Evolutionary conservation across 192 early-diverging fungal genomes (phyloP).

Genomic region (Coemansia umbellata): DNA sequence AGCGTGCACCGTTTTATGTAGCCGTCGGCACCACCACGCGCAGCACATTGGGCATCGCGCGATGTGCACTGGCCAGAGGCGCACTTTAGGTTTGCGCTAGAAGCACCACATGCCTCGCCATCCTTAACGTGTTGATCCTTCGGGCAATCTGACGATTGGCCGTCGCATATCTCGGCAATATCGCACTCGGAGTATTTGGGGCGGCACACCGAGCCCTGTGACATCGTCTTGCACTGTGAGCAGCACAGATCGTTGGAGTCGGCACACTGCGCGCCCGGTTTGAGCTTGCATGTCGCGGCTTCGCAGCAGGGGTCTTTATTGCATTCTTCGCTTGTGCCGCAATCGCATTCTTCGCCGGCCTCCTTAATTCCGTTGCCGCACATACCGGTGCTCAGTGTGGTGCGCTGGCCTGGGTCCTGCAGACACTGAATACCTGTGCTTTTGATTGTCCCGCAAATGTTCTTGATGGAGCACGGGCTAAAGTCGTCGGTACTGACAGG

Average conservation of each 20-base stretch:
- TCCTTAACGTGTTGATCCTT: conserved; percentile 61
- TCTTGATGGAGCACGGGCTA: conserved; percentile 61
- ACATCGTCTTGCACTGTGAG: conserved; percentile 58
- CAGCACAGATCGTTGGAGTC: conserved; percentile 87
- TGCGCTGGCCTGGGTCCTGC: conserved; percentile 39
- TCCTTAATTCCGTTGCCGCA: conserved; percentile 95
- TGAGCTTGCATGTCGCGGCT: conserved; percentile 74
- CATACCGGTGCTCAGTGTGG: conserved; percentile 58
- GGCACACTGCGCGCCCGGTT: conserved; percentile 69
- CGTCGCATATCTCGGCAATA: conserved; percentile 72
- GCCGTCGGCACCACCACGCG: conserved; percentile 53
- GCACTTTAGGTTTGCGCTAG: conserved; percentile 40
- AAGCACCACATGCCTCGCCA: conserved; percentile 60
- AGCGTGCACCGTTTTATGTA: conserved; percentile 55
- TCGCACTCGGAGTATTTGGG: conserved; percentile 75
- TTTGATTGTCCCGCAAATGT: conserved; percentile 50
- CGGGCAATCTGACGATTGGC: conserved; percentile 68
- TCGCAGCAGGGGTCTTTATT: conserved; percentile 81
- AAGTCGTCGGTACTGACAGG: conserved; percentile 61
- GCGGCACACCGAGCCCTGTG: conserved; percentile 66
- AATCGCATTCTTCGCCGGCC: conserved; percentile 87
- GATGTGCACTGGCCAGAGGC: conserved; percentile 73
- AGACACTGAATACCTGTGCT: conserved; percentile 28
- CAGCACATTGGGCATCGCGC: conserved; percentile 63
- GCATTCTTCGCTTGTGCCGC: conserved; percentile 67